These are phyloP conservation scores for Xanthoconium purpureum DNA, from an alignment of 768 basidiomycete genomes.

Conservation along the genomic window DNA sequence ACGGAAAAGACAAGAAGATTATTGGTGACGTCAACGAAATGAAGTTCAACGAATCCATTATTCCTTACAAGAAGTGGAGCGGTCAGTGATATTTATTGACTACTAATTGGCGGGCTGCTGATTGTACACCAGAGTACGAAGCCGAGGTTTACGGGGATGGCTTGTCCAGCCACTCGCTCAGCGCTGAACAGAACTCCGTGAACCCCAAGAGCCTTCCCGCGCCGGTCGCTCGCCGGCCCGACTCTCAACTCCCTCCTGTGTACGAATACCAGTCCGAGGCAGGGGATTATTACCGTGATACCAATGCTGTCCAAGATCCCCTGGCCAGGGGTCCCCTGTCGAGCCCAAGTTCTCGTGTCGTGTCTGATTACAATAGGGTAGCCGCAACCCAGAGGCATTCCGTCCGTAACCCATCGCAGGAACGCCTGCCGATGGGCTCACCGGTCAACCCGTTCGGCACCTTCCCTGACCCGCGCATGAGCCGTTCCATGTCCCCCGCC, in stretches of 20 bases:
- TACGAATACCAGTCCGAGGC: conserved; percentile 40
- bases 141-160: conserved; percentile 54
- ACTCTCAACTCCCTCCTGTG: conserved; percentile 46
- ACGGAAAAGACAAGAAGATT: conserved; percentile 64
- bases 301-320: conserved; percentile 38
- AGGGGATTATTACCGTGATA: conserved; percentile 62
- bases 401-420: conserved; percentile 35
- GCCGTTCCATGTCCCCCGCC: conserved; percentile 33
- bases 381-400: conserved; percentile 23
- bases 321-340: conserved; percentile 23
- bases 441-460: conserved; percentile 36
- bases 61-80: conserved; percentile 70
- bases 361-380: conserved; percentile 32
- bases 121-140: conserved; percentile 52
- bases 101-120: conserved; percentile 2
- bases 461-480: conserved; percentile 42
- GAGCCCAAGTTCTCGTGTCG: conserved; percentile 32
- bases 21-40: conserved; percentile 54
- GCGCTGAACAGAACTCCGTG: conserved; percentile 28
- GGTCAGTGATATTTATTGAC: conserved; percentile 39
- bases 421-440: conserved; percentile 35
- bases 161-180: conserved; percentile 46
- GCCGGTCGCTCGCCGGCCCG: conserved; percentile 35
- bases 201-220: conserved; percentile 25
- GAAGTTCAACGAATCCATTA: conserved; percentile 73